Base-by-base conservation (phyloP, 2,329 filamentous ascomycete genomes). In the Ceratocystis albifundus region DNA sequence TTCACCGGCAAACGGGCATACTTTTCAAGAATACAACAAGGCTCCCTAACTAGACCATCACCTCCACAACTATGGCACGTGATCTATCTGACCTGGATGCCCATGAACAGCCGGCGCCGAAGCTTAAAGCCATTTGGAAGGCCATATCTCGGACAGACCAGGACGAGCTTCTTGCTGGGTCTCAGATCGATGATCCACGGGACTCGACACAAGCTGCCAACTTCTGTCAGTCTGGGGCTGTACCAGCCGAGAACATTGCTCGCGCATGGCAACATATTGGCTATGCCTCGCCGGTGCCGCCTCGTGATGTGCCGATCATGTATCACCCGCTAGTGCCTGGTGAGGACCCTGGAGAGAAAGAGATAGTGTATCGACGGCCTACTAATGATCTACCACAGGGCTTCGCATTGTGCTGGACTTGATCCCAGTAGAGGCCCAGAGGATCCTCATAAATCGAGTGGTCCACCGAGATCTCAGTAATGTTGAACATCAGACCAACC, bases 401-500 rank as follows among this genome's bases (percentile, higher is more conserved):
- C 84, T 99, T 8, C 80, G 88, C 66, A 82, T 97, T 64, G 77
- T 92, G 2, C 92, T 92, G 12, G 82, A 82, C 30, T 78, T 97
- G 7, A 77, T 97, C 8, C 87, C 91, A 3, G 80, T 83, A 17
- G 72, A 77, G 4, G 79, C 89, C 15, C 94, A 99, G 74, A 77
- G 80, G 68, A 76, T 78, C 46, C 79, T 97, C 2, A 80, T 97
- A 4, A 84, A 84, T 57, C 84, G 83, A 65, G 81, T 96, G 69
- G 79, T 96, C 36, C 89, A 95, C 75, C 82, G 79, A 28, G 88
- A 96, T 74, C 82, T 96, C 17, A 85, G 85, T 68, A 83, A 88
- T 70, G 84, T 85, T 2, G 74, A 78, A 3, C 91, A 97, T 74
- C 83, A 88, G 72, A 97, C 92, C 64, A 99, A 97, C 75, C 78